Base-by-base conservation (phyloP, 148 eudicot genomes). In the Rhododendron vialii region DNA sequence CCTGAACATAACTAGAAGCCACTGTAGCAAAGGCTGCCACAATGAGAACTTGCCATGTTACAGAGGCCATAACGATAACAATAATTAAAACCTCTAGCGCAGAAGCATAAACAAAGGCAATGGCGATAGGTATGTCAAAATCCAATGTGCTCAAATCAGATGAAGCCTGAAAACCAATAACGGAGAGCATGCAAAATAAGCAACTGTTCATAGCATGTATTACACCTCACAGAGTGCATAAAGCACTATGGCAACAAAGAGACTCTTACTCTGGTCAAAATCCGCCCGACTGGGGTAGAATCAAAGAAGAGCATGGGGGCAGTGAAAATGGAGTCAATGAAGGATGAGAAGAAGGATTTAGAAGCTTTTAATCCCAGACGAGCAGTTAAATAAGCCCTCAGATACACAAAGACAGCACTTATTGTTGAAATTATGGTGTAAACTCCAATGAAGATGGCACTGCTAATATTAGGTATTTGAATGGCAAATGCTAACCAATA, bases 241-340 rank as follows among this genome's bases (percentile, higher is more conserved):
- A 13, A 18, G n/a, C 26, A 45, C 1, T 28, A 11, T 26, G 82
- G 55, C 30, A 55, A 51, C n/a, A 35, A 28, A 81, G 69, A 45
- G 63, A 71, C 13, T 85, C 91, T 88, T 93, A 94, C 96, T 48
- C 95, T 89, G 11, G 94, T 90, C 75, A 94, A 89, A n/a, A 94
- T 92, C 87, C 96, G 83, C 17, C 96, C 96, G 36, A 93, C 90
- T 53, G 96, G 96, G 47, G 96, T 94, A 48, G 96, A 94, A 80
- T 94, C 95, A 67, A 93, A 94, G 91, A 94, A 94, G 53, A 90
- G 88, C 95, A 93, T 94, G 17, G 96, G 95, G 84, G 96, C 96
- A 38, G 84, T 86, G 85, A 93, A 93, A 43, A 93, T 78, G 0
- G 95, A 94, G 80, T 87, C 36, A 24, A 75, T 90, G 78, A 93